Evolutionary conservation across 1,284 basidiomycete species (phyloP), one percentile per base, ranked within the genome.

Genomic region (Trichosporon ovoides): DNA sequence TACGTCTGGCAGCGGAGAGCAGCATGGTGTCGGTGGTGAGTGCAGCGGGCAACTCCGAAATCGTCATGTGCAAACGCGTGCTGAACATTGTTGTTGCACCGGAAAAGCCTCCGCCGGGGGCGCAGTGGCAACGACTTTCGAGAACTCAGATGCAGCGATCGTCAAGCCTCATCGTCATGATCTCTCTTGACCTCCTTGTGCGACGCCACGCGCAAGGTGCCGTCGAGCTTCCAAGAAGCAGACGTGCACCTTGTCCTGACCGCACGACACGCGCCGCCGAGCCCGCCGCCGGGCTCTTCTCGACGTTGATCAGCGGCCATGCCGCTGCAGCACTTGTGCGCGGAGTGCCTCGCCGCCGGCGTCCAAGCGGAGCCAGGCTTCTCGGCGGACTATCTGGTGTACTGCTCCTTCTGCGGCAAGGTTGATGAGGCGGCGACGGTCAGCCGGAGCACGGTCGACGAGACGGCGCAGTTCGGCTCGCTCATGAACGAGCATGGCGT

Each of bases 381-480:
- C 7, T 28, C 50, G 1, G 38, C 48, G 12, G 56, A 58, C 22
- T 38, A 43, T n/a, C 22, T 53, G 14, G 54, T 60, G 3, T 64
- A 65, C 7, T 72, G 70, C 55, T 51, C 63, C 0, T 31, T 31
- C n/a, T 72, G 70, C 53, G 70, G 68, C 2, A 33, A 50, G 5
- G 55, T 70, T 37, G 65, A 72, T 52, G 59, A 63, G 34, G 53
- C 18, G 2, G 58, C 59, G 12, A 69, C 66, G 11, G 51, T 50
- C 19, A 28, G n/a, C 11, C 46, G 35, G 19, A 63, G 61, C 13
- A 40, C 52, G 11, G 58, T 63, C 16, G 55, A 63, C 33, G 56
- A 59, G 14, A 59, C 59, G 6, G 55, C 54, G 6, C 22, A 20
- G 2, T 57, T 53, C 28, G 68, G 67, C 7, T 57, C 65, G 16